Percentiles rank a stretch among this genome's conserved stretches.
Conservation (phyloP, 2,329 filamentous ascomycete genomes). For the Fusarium protoensiforme region DNA sequence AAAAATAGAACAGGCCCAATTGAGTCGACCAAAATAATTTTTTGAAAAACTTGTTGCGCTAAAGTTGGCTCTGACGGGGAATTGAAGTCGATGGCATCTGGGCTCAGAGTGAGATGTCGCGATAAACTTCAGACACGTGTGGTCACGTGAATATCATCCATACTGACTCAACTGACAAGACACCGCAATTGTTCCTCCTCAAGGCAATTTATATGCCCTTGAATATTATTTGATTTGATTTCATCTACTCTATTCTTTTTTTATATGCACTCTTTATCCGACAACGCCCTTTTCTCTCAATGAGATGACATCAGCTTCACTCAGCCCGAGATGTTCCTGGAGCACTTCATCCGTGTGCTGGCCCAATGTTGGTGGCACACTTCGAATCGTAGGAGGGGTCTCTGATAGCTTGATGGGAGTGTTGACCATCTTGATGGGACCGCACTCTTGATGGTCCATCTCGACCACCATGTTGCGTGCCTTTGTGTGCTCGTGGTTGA, state of each 20-base stretch:
- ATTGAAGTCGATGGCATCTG: conserved; percentile 19
- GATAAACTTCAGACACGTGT: conserved; percentile 20
- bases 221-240: not conserved
- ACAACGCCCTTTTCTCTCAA: conserved; percentile 77
- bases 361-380: conserved; percentile 84
- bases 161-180: not conserved
- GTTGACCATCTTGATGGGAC: conserved; percentile 89
- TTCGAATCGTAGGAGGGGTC: conserved; percentile 79
- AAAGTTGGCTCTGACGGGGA: conserved; percentile 10
- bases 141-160: conserved; percentile 24
- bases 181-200: not conserved
- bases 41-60: not conserved
- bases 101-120: conserved; percentile 21
- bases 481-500: conserved; percentile 85
- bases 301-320: conserved; percentile 65
- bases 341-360: conserved; percentile 88
- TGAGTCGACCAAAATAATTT: not conserved
- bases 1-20: not conserved
- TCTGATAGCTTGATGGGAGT: conserved; percentile 95
- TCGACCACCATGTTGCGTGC: conserved; percentile 92
- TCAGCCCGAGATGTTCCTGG: conserved; percentile 69
- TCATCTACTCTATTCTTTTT: not conserved
- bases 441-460: conserved; percentile 84
- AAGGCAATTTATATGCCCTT: not conserved
- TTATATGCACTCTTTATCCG: conserved; percentile 50